Percentiles rank a stretch among this genome's conserved stretches.
phyloP scores from a whole-genome alignment of 495 filamentous ascomycete species.

The Chaetomium cochliodes region DNA sequence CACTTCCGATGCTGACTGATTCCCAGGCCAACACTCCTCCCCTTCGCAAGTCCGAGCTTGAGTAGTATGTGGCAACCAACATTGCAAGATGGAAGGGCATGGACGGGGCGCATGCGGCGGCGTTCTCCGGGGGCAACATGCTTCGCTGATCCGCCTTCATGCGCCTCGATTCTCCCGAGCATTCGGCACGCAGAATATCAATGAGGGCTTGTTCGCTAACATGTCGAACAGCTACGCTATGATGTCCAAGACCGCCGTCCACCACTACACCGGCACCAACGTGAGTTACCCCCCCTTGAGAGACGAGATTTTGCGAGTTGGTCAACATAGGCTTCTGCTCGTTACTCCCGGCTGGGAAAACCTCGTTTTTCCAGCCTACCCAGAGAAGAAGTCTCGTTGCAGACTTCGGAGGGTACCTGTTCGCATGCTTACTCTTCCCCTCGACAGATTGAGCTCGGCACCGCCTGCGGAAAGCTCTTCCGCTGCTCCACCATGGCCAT shows the following conservation, averaged over 20 bases:
- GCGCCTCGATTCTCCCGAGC: not conserved
- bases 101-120: not conserved
- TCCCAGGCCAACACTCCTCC: constrained; percentile 95
- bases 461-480: constrained; percentile 58
- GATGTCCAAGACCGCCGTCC: constrained; percentile 88
- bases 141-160: not conserved
- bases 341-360: constrained; percentile 20
- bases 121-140: not conserved
- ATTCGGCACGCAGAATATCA: not conserved
- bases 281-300: constrained; percentile 58
- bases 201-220: constrained; percentile 29
- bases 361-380: constrained; percentile 46
- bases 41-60: constrained; percentile 91
- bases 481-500: constrained; percentile 91
- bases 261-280: constrained; percentile 97
- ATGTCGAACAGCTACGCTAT: constrained; percentile 62
- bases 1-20: constrained; percentile 30
- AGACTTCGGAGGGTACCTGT: constrained; percentile 82
- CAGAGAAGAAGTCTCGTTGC: constrained; percentile 72
- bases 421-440: constrained; percentile 48
- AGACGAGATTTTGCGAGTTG: constrained; percentile 22
- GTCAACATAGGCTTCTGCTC: constrained; percentile 9
- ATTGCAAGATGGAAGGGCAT: not conserved
- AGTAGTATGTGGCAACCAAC: constrained; percentile 45
- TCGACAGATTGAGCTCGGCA: constrained; percentile 89